phyloP scores from a whole-genome alignment of 768 basidiomycete genomes.

The Pisolithus orientalis region DNA sequence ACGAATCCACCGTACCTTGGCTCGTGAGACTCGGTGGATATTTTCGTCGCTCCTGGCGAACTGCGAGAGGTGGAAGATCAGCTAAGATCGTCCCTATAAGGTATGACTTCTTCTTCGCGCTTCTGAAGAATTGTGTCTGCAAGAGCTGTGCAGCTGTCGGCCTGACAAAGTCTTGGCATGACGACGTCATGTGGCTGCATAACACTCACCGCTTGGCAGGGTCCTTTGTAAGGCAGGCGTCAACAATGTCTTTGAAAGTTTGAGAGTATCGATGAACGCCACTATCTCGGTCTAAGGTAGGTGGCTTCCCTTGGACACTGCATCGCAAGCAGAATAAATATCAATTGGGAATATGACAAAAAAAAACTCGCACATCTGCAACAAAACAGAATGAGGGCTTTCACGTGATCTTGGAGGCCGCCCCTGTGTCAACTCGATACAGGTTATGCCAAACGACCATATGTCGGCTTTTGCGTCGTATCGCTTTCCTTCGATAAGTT shows the following conservation, averaged over 20 bases:
- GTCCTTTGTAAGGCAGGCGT: conserved; percentile 79
- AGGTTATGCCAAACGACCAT: conserved; percentile 96
- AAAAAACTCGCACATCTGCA: conserved; percentile 54
- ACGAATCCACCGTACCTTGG: conserved; percentile 62
- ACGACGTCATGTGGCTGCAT: neutral
- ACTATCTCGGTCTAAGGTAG: conserved; percentile 66
- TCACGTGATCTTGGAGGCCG: conserved; percentile 80
- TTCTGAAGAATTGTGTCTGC: conserved; percentile 71
- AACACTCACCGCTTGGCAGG: conserved; percentile 58
- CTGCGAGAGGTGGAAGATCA: conserved; percentile 65
- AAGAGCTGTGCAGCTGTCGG: conserved; percentile 77
- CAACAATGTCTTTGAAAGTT: conserved; percentile 77
- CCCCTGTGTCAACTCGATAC: conserved; percentile 83
- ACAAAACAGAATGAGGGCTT: conserved; percentile 63
- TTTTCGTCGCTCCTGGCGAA: conserved; percentile 64
- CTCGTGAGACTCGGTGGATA: conserved; percentile 30
- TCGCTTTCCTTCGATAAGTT: conserved; percentile 76
- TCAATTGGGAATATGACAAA: neutral
- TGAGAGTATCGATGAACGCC: conserved; percentile 73
- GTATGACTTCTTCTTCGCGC: conserved; percentile 71
- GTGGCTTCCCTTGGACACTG: conserved; percentile 73
- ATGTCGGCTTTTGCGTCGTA: conserved; percentile 90
- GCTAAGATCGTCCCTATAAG: conserved; percentile 72
- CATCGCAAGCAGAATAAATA: neutral
- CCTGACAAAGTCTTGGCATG: conserved; percentile 30